A percentile compares a stretch with the other conserved stretches of the same genome.
Conservation (phyloP, 2,329 filamentous ascomycete species). For the Chrysoporthe cubensis region DNA sequence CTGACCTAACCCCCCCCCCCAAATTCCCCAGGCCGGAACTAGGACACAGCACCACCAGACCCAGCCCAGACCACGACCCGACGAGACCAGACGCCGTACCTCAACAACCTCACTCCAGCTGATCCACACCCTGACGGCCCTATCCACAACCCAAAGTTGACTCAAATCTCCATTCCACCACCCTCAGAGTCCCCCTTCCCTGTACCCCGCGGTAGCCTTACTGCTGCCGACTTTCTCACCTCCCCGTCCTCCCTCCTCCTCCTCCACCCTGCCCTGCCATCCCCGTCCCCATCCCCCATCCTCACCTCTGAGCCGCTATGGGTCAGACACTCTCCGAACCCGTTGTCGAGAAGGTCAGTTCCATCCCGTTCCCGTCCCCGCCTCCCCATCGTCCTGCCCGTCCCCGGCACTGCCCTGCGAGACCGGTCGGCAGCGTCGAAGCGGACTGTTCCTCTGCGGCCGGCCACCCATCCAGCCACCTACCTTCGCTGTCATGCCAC, state of each 20-base stretch:
- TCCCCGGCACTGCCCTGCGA: constrained; percentile 1
- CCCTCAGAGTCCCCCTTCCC: constrained; percentile 23
- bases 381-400: background rate
- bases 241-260: background rate
- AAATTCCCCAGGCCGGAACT: no score
- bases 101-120: background rate
- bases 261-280: background rate
- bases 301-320: constrained; percentile 59
- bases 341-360: constrained; percentile 94
- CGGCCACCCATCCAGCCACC: background rate
- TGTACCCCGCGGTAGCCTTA: constrained; percentile 28
- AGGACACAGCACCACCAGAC: no score
- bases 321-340: constrained; percentile 99
- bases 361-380: constrained; percentile 9
- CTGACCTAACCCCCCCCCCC: constrained; percentile 14
- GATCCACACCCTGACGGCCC: constrained; percentile 13
- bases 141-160: constrained; percentile 3
- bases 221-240: constrained; percentile 16
- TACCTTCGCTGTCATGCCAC: constrained; percentile 1
- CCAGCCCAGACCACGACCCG: background rate
- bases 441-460: background rate
- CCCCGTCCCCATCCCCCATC: background rate
- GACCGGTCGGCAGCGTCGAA: background rate
- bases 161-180: constrained; percentile 13
- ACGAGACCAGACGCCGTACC: constrained; percentile 1